Base-by-base conservation (phyloP, 176 grass and related monocot genomes). In the Musa schizocarpa region DNA sequence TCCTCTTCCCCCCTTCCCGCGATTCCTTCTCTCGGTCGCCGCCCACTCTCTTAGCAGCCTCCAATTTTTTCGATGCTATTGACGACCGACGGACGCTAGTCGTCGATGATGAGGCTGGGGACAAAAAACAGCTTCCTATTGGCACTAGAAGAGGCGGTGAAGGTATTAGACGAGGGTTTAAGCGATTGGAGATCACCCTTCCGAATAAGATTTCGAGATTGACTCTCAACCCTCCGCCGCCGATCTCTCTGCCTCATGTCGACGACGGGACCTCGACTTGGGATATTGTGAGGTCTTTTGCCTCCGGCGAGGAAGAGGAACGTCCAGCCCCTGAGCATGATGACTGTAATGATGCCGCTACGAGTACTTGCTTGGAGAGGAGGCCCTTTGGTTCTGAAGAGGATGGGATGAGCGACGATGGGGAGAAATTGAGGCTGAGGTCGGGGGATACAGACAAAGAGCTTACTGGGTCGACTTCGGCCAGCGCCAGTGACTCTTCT, bases 381-480 rank as follows among this genome's bases (percentile, higher is more conserved):
- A 14, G 11, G 19, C 22, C 13, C 0, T 14, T 11, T 8, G 21
- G 77, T 63, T 51, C 50, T 13, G 55, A 81, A 11, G 70, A 74
- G 63, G 82, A 82, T 0, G 80, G 64, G 19, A 76, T 27, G 52
- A 25, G 59, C 26, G 26, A 27, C 20, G 63, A 56, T 14, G 52
- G 13, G 63, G 20, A 86, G 67, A 64, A 43, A 64, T 49, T 89
- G 81, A 79, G 82, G 11, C 82, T 85, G 27, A 54, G 62, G 21
- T 79, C 84, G 4, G 86, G 79, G 43, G 84, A 89, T 8, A 82
- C 76, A 13, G 88, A 84, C 17, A 87, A 84, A 63, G 79, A 82
- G 19, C 88, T 89, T 82, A 86, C 83, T 0, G 81, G 79, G 34
- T 84, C 76, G 5, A 86, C 86, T 9, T 86, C 84, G 0, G 66